A percentile compares a stretch with the other conserved stretches of the same genome.
Evolutionary conservation across 2,329 filamentous ascomycete species (phyloP).

Genomic region (Exophiala dermatitidis): DNA sequence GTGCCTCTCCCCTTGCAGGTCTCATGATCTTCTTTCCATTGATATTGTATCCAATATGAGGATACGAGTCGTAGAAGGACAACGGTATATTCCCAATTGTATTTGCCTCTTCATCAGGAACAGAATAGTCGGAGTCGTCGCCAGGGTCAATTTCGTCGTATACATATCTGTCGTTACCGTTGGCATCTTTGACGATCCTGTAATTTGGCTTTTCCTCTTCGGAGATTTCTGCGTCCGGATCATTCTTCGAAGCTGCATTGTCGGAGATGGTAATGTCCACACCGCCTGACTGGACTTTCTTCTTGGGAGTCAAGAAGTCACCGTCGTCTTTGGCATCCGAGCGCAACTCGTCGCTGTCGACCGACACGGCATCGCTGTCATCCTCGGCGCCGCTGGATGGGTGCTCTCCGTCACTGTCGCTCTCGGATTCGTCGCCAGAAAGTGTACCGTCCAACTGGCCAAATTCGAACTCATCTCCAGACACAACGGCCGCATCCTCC

Average conservation of each 20-base stretch:
- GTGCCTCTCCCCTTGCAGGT: conserved; percentile 83
- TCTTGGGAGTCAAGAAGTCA: conserved; percentile 1
- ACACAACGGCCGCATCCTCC: conserved; percentile 45
- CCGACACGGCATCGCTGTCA: conserved; percentile 35
- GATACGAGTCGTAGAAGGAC: conserved; percentile 93
- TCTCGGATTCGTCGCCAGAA: conserved; percentile 38
- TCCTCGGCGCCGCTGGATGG: conserved; percentile 9
- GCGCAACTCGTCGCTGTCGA: conserved; percentile 12
- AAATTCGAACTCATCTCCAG: conserved; percentile 53
- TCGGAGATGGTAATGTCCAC: conserved; percentile 48
- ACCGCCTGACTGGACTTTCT: conserved; percentile 40
- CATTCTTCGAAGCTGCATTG: conserved; percentile 32
- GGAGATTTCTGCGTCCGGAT: conserved; percentile 9
- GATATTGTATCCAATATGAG: conserved; percentile 97
- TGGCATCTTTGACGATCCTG: conserved; percentile 68
- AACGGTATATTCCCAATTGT: conserved; percentile 94
- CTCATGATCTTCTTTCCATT: conserved; percentile 98
- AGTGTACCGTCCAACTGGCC: conserved; percentile 38
- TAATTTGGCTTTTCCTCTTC: conserved; percentile 47
- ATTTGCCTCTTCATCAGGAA: conserved; percentile 70
- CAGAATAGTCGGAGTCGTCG: conserved; percentile 93
- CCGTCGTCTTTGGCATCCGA: conserved; percentile 29
- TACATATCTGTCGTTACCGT: conserved; percentile 82
- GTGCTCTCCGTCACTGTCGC: conserved; percentile 33
- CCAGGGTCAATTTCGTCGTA: conserved; percentile 91